A percentile compares a stretch with the other conserved stretches of the same genome.
phyloP scores from a whole-genome alignment of 805 yeast genomes.

The Monosporozyma aquatica region DNA sequence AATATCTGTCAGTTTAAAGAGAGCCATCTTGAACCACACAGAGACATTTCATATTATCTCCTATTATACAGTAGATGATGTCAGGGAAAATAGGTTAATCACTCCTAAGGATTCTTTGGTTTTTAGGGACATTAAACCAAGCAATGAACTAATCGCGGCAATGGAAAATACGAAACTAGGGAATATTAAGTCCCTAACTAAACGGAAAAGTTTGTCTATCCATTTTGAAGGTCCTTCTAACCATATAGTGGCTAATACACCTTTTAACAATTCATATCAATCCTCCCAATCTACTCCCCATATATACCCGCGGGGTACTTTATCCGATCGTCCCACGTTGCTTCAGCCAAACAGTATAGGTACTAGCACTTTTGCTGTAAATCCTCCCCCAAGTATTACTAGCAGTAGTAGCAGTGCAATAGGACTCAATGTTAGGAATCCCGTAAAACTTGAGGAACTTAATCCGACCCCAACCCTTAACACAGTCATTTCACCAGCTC shows the following conservation, averaged over 20 bases:
- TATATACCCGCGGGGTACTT: background rate
- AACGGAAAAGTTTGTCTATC: constrained; percentile 5
- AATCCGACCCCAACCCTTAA: background rate
- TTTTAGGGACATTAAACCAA: constrained; percentile 42
- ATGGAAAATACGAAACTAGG: constrained; percentile 53
- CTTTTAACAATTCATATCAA: background rate
- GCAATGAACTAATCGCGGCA: constrained; percentile 44
- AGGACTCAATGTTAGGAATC: constrained; percentile 3
- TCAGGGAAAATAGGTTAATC: constrained; percentile 43
- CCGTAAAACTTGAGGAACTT: constrained; percentile 6
- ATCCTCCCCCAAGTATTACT: background rate
- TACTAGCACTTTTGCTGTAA: too few relatives aligned
- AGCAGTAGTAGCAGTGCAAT: constrained; percentile 7
- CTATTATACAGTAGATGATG: constrained; percentile 72
- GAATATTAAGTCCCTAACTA: constrained; percentile 30
- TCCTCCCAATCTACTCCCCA: too few relatives aligned
- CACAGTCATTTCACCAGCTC: background rate
- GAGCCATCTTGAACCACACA: constrained; percentile 31
- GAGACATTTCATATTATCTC: constrained; percentile 52
- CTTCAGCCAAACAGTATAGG: background rate
- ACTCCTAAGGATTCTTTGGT: constrained; percentile 48
- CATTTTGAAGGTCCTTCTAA: constrained; percentile 6
- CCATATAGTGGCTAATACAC: constrained; percentile 6
- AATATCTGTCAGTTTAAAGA: constrained; percentile 48
- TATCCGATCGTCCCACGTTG: constrained; percentile 5